These are phyloP conservation scores for Verticillium klebahnii DNA, from an alignment of 2,329 filamentous ascomycete genomes.

Conservation along the genomic window DNA sequence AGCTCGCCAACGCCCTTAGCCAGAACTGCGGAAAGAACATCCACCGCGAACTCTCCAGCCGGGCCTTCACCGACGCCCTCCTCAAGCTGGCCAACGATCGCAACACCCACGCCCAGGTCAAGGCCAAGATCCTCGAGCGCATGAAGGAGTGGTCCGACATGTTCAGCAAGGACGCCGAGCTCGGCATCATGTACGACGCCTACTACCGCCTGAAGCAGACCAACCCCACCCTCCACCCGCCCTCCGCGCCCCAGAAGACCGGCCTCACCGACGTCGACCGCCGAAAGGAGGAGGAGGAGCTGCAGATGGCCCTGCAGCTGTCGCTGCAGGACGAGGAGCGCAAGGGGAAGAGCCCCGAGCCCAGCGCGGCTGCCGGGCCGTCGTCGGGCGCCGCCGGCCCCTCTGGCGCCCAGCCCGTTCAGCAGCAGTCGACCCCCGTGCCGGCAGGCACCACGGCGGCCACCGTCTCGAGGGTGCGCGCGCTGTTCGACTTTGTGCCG, in stretches of 20 bases:
- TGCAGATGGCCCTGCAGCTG: constrained; percentile 91
- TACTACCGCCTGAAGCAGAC: constrained; percentile 77
- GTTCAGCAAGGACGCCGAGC: constrained; percentile 82
- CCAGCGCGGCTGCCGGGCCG: constrained; percentile 29
- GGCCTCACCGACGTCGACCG: constrained; percentile 86
- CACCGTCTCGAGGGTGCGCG: constrained; percentile 89
- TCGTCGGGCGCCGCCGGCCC: constrained; percentile 22
- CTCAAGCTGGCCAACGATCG: constrained; percentile 87
- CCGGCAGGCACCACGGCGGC: constrained; percentile 88
- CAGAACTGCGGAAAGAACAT: constrained; percentile 86
- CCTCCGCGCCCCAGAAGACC: constrained; percentile 89
- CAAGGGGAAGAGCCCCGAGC: constrained; percentile 44
- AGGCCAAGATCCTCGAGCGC: constrained; percentile 91
- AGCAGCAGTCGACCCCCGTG: constrained; percentile 49
- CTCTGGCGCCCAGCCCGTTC: constrained; percentile 25
- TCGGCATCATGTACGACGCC: constrained; percentile 96
- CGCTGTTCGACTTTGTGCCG: constrained; percentile 90
- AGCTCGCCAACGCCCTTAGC: constrained; percentile 85
- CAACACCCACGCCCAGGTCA: constrained; percentile 95
- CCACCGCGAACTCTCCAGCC: constrained; percentile 84
- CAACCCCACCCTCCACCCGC: constrained; percentile 87
- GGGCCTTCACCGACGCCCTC: constrained; percentile 91
- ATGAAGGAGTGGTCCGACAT: constrained; percentile 97
- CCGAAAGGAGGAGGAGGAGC: constrained; percentile 92
- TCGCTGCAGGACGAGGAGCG: constrained; percentile 83